Conservation (phyloP, 148 eudicot genomes). For the Amaranthus cruentus region DNA sequence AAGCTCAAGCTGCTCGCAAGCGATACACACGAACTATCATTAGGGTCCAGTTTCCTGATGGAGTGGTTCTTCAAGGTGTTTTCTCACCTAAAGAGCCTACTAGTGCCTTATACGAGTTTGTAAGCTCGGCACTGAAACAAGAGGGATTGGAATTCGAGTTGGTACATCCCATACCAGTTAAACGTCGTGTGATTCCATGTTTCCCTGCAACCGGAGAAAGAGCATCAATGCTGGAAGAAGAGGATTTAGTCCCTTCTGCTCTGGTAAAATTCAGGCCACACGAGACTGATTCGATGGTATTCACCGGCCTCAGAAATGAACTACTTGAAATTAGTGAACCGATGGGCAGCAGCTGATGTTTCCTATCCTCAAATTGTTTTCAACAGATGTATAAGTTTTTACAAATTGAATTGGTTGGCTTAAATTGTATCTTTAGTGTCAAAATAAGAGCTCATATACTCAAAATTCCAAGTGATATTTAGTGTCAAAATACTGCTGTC, state of each 20-base stretch:
- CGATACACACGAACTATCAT: slow-evolving; percentile 59
- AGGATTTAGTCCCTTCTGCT: slow-evolving; percentile 81
- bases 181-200: slow-evolving; percentile 72
- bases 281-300: slow-evolving; percentile 70
- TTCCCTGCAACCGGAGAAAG: slow-evolving; percentile 55
- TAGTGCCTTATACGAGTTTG: slow-evolving; percentile 72
- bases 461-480: too few relatives aligned
- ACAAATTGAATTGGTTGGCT: neutral
- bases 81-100: slow-evolving; percentile 77
- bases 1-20: slow-evolving; percentile 75
- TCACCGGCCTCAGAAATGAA: slow-evolving; percentile 80
- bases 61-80: slow-evolving; percentile 91
- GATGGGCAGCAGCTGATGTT: slow-evolving; percentile 24
- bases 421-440: neutral
- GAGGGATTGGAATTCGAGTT: slow-evolving; percentile 83
- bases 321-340: slow-evolving; percentile 84
- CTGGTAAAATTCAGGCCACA: slow-evolving; percentile 74
- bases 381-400: slow-evolving; percentile 5
- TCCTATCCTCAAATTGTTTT: neutral
- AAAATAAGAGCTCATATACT: too few relatives aligned
- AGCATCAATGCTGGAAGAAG: slow-evolving; percentile 58
- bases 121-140: slow-evolving; percentile 68
- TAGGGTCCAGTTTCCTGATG: slow-evolving; percentile 90
- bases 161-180: slow-evolving; percentile 59
- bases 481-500: too few relatives aligned